phyloP scores from a whole-genome alignment of 2,329 filamentous ascomycete genomes.

The Thermothelomyces thermophilus region DNA sequence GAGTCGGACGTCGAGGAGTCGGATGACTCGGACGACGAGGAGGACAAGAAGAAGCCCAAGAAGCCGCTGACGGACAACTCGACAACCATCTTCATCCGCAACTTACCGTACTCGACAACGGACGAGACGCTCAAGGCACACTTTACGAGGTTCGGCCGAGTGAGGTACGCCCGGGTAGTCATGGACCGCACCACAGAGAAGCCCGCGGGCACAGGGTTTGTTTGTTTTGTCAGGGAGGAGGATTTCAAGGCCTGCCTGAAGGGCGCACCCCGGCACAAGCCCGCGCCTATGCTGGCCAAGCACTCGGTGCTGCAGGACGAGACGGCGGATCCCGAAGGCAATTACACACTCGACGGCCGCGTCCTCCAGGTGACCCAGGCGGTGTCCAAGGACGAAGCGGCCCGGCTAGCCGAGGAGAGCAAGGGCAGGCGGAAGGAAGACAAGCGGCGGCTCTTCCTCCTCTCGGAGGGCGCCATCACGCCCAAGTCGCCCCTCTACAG shows the following conservation, averaged over 20 bases:
- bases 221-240: slow-evolving; percentile 75
- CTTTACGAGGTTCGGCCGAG: slow-evolving; percentile 79
- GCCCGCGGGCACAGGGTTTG: slow-evolving; percentile 87
- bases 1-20: slow-evolving; percentile 34
- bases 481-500: slow-evolving; percentile 71
- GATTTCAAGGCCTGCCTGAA: slow-evolving; percentile 74
- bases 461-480: slow-evolving; percentile 78
- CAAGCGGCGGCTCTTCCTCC: slow-evolving; percentile 81
- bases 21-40: slow-evolving; percentile 31
- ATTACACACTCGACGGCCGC: slow-evolving; percentile 85
- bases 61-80: slow-evolving; percentile 53
- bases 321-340: slow-evolving; percentile 69
- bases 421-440: slow-evolving; percentile 66
- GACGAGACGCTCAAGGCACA: slow-evolving; percentile 79
- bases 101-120: slow-evolving; percentile 81
- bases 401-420: slow-evolving; percentile 65
- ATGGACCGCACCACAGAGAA: slow-evolving; percentile 79
- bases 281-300: slow-evolving; percentile 46
- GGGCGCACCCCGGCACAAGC: slow-evolving; percentile 57
- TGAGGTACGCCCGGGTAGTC: slow-evolving; percentile 87
- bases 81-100: slow-evolving; percentile 84
- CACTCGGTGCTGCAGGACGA: slow-evolving; percentile 87
- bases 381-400: slow-evolving; percentile 76
- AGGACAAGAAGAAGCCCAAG: slow-evolving; percentile 32
- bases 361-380: slow-evolving; percentile 79